Evolutionary conservation across 495 filamentous ascomycete genomes (phyloP), one percentile per base, ranked within the genome.

Genomic region (Schizothecium vesticola): DNA sequence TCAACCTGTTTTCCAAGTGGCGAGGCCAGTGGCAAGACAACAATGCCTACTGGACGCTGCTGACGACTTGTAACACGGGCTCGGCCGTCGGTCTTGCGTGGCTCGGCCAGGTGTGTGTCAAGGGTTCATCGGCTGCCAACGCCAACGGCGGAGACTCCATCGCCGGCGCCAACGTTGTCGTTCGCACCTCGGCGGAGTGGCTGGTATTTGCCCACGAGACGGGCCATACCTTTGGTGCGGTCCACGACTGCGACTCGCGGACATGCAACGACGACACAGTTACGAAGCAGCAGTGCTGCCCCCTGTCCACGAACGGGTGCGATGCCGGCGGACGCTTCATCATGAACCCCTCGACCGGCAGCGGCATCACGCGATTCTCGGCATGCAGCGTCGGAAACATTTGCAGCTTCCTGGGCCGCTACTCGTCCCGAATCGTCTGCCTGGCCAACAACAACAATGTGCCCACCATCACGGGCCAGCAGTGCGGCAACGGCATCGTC

Each of bases 401-500:
- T 70, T 99, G 95, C 78, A 92, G 91, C n/a, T 94, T 93, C 56
- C 84, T 99, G 63, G 87, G 86, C 59, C 87, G 91, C 61, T 92
- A 91, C 73, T 90, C 88, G 68, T 90, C 95, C 76, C 91, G 90
- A 56, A 88, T 86, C 7, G 77, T 70, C 28, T 98, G 96, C 80
- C 82, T 99, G 22, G 87, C 86, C 16, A 88, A 90, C 74, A 99
- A 99, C 79, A 86, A 86, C 70, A 89, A 89, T 67, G 88, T 99
- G 21, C 82, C 84, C n/a, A 94, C 91, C n/a, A 91, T 96, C 75
- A 91, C 88, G 1, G 91, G 90, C 71, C 89, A 89, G 67, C 88
- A 92, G 73, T 99, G 95, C 76, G 95, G 95, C 61, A 99, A 99
- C 77, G 95, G 95, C 59, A 98, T 99, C 69, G 96, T 99, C 56